Percentiles rank a stretch among this genome's conserved stretches.
Conservation (phyloP, 1,284 basidiomycete species). For the Malassezia restricta region DNA sequence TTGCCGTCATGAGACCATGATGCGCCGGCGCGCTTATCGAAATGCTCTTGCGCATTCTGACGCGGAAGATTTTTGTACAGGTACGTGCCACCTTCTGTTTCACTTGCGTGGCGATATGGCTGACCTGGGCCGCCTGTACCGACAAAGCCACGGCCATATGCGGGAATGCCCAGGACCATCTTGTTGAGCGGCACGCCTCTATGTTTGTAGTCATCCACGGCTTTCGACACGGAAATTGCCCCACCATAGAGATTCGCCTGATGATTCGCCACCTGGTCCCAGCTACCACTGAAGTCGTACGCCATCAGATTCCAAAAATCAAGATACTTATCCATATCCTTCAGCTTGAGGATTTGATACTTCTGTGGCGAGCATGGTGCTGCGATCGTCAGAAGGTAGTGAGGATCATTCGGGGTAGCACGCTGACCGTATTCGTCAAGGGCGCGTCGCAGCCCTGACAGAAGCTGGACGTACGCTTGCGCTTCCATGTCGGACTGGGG, state of each 20-base stretch:
- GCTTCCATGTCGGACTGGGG: conserved; percentile 62
- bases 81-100: conserved; percentile 51
- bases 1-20: conserved; percentile 63
- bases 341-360: conserved; percentile 57
- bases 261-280: conserved; percentile 62
- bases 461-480: conserved; percentile 58
- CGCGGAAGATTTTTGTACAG: conserved; percentile 66
- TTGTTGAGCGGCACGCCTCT: conserved; percentile 62
- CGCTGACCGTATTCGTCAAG: conserved; percentile 57
- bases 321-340: conserved; percentile 60
- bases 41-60: conserved; percentile 56
- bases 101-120: conserved; percentile 64
- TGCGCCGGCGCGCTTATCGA: conserved; percentile 59
- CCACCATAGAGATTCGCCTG: conserved; percentile 63
- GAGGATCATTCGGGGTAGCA: conserved; percentile 48
- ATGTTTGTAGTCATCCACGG: conserved; percentile 57
- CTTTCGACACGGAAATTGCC: conserved; percentile 54
- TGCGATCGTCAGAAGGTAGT: conserved; percentile 64
- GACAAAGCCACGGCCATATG: conserved; percentile 63
- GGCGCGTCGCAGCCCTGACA: conserved; percentile 59
- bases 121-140: conserved; percentile 62
- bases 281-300: conserved; percentile 48
- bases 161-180: conserved; percentile 59
- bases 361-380: conserved; percentile 64
- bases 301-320: conserved; percentile 89